Conservation (phyloP, 2,329 filamentous ascomycete species). For the Trichophyton equinum region DNA sequence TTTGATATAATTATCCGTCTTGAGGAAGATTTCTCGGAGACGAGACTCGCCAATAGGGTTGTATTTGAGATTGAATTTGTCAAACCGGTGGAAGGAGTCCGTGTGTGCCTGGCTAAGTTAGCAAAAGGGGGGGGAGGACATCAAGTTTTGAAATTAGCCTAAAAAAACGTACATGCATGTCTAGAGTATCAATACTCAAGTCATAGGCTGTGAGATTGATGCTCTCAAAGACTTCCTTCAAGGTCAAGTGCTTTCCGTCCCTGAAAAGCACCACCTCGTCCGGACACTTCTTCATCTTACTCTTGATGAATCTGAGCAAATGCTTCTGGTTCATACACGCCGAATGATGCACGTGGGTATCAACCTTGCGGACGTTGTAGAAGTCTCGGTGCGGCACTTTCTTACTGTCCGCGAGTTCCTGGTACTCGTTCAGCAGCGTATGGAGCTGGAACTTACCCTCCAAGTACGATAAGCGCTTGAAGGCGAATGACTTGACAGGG, state of each 20-base stretch:
- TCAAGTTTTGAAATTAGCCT: not conserved
- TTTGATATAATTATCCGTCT: constrained; percentile 96
- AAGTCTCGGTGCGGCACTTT: constrained; percentile 96
- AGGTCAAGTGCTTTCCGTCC: constrained; percentile 81
- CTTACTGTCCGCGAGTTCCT: constrained; percentile 96
- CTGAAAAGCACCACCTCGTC: constrained; percentile 87
- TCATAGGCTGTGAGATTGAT: constrained; percentile 97
- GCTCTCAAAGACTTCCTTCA: constrained; percentile 89
- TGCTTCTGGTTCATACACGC: constrained; percentile 99
- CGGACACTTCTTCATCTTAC: constrained; percentile 97
- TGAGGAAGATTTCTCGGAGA: constrained; percentile 92
- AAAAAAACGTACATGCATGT: constrained; percentile 71
- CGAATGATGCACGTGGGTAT: constrained; percentile 97
- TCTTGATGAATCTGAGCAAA: constrained; percentile 94
- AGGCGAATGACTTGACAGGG: constrained; percentile 93
- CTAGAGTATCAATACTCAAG: constrained; percentile 91
- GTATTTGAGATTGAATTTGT: constrained; percentile 99
- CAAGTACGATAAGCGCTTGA: constrained; percentile 82
- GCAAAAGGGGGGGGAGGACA: not conserved
- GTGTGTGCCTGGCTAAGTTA: constrained; percentile 59
- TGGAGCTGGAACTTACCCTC: constrained; percentile 98
- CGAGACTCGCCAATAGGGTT: constrained; percentile 94
- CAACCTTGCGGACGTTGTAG: constrained; percentile 97
- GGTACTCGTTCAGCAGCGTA: constrained; percentile 84
- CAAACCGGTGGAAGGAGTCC: constrained; percentile 95